phyloP scores from a whole-genome alignment of 495 filamentous ascomycete genomes.

The Parmelia sp. region DNA sequence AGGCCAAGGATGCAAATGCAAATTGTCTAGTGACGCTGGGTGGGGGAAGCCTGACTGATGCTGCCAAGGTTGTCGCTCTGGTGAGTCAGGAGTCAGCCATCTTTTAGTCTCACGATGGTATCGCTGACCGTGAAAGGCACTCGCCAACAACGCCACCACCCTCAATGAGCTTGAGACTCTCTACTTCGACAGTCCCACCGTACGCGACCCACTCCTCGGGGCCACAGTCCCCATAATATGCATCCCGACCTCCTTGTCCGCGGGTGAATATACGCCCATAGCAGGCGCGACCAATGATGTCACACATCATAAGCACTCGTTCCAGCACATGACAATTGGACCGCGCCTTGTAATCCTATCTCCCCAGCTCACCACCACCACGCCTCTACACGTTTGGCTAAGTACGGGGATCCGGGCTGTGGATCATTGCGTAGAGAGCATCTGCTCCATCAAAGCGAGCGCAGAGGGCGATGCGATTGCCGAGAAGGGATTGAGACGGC shows the following conservation, averaged over 20 bases:
- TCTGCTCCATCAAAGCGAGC: conserved; percentile 36
- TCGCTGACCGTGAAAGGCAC: too few relatives aligned
- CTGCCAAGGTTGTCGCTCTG: conserved; percentile 48
- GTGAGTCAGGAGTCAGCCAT: not conserved
- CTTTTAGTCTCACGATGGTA: too few relatives aligned
- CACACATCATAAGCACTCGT: too few relatives aligned
- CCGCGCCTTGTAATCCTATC: conserved; percentile 54
- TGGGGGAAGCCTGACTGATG: conserved; percentile 56
- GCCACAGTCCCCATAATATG: conserved; percentile 28
- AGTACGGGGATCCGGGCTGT: conserved; percentile 55
- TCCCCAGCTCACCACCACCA: conserved; percentile 46
- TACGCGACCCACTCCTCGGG: too few relatives aligned
- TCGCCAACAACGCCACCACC: too few relatives aligned
- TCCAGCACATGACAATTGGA: conserved; percentile 27
- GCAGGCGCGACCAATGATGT: conserved; percentile 45
- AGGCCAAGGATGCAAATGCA: conserved; percentile 39
- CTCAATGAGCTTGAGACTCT: too few relatives aligned
- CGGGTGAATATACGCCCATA: conserved; percentile 52
- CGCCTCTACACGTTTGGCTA: conserved; percentile 55
- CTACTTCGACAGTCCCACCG: too few relatives aligned
- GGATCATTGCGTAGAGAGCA: conserved; percentile 58
- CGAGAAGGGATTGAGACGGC: conserved; percentile 38
- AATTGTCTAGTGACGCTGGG: conserved; percentile 57
- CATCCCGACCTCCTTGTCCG: conserved; percentile 57
- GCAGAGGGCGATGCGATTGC: conserved; percentile 38